phyloP scores from a whole-genome alignment of 495 filamentous ascomycete genomes.

The Pyrenula aspistea region DNA sequence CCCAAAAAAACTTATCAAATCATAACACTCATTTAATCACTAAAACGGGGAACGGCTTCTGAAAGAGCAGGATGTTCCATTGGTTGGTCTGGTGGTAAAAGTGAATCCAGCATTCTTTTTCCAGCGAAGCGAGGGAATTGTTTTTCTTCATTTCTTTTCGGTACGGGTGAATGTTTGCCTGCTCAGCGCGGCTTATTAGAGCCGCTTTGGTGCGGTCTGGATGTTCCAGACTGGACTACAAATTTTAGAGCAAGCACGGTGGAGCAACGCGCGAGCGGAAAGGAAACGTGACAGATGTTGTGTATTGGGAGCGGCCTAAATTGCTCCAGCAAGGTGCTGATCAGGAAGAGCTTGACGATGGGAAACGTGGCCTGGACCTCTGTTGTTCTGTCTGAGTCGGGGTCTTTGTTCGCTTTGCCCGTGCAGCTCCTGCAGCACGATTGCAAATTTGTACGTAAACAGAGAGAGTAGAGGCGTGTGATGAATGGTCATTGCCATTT shows the following conservation, averaged over 20 bases:
- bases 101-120: background rate
- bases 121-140: background rate
- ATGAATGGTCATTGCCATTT: no score
- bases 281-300: no score
- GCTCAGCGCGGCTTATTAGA: background rate
- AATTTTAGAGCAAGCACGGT: background rate
- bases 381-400: no score
- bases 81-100: background rate
- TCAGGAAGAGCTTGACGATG: no score
- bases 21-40: background rate
- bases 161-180: slow-evolving; percentile 5
- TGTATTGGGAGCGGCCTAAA: no score
- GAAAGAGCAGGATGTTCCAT: background rate
- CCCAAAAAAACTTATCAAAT: background rate
- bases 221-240: background rate
- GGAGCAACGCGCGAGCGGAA: background rate
- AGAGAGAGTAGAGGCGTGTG: no score
- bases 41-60: background rate
- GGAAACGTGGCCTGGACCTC: no score
- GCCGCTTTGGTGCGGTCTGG: background rate
- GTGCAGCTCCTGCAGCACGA: no score
- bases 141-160: slow-evolving; percentile 4
- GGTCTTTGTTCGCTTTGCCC: no score
- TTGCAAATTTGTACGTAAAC: no score
- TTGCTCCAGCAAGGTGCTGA: no score